These are phyloP conservation scores for Saccharum spontaneum DNA, from an alignment of 176 grass and related monocot species.

Conservation along the genomic window DNA sequence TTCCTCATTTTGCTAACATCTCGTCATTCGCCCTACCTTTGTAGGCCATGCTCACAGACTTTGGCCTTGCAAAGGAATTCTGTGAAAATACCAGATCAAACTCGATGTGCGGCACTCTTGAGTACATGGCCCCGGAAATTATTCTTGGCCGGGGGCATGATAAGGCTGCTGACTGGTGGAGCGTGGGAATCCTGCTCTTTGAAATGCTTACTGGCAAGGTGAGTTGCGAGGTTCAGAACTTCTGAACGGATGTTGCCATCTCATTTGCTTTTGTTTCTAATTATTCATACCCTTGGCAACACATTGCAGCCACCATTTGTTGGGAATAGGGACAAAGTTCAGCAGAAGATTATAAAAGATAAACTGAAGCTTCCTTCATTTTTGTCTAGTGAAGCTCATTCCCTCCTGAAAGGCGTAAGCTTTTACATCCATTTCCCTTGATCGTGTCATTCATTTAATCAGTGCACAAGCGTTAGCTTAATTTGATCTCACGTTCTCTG, in stretches of 20 bases:
- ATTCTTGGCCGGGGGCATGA: slow-evolving; percentile 81
- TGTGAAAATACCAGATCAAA: slow-evolving; percentile 84
- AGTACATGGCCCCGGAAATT: slow-evolving; percentile 99
- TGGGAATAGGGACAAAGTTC: slow-evolving; percentile 77
- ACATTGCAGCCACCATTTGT: slow-evolving; percentile 71
- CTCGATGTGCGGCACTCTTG: slow-evolving; percentile 88
- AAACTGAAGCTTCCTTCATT: slow-evolving; percentile 87
- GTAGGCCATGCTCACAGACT: slow-evolving; percentile 95
- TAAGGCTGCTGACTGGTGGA: slow-evolving; percentile 99
- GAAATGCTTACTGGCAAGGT: slow-evolving; percentile 99
- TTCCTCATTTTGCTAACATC: slow-evolving; percentile 10
- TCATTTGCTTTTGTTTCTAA: background rate
- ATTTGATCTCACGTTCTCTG: background rate
- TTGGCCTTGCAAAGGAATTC: slow-evolving; percentile 94
- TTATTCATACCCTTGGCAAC: slow-evolving; percentile 18
- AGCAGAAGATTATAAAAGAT: slow-evolving; percentile 89
- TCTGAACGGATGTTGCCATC: background rate
- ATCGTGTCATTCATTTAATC: background rate
- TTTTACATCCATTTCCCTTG: background rate
- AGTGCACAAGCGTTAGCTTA: background rate
- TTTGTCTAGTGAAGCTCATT: slow-evolving; percentile 92
- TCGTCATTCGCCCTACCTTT: background rate
- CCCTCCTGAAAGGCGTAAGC: slow-evolving; percentile 93
- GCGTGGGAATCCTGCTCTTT: slow-evolving; percentile 90
- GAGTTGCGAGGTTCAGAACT: slow-evolving; percentile 4